Conservation (phyloP, 306 rosid species). For the Rubus idaeus region DNA sequence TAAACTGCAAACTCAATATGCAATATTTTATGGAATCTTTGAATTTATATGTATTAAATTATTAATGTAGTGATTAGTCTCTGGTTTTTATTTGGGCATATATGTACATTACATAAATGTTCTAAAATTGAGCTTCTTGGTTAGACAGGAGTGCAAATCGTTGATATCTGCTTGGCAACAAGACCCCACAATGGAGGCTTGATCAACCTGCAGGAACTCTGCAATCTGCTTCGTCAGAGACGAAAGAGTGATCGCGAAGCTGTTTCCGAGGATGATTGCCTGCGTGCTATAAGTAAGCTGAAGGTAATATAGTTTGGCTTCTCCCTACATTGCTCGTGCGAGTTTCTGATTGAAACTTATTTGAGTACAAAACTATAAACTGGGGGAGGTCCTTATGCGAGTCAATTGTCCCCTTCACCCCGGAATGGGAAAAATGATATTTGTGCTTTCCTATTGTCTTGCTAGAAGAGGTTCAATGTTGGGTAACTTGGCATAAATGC, state of each 20-base stretch:
- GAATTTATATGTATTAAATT: not conserved
- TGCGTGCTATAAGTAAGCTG: conserved; percentile 89
- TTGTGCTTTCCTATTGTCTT: not conserved
- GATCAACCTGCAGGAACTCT: conserved; percentile 83
- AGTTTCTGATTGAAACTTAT: not conserved
- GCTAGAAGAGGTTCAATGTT: not conserved
- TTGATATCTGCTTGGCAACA: conserved; percentile 89
- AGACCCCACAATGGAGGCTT: conserved; percentile 91
- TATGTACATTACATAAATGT: not conserved
- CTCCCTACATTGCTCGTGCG: not conserved
- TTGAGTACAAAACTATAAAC: not conserved
- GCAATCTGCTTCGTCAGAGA: conserved; percentile 66
- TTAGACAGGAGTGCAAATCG: conserved; percentile 92
- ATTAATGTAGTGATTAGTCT: not conserved
- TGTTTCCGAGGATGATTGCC: conserved; percentile 93
- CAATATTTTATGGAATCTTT: not conserved
- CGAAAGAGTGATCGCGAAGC: conserved; percentile 82
- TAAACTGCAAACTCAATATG: conserved; percentile 7
- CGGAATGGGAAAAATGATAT: too few species aligned
- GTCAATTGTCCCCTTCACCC: not conserved
- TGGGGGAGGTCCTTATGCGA: not conserved
- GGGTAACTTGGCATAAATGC: conserved; percentile 5
- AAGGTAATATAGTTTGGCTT: conserved; percentile 58
- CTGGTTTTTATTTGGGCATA: not conserved
- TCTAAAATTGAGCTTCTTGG: conserved; percentile 41